Evolutionary conservation across 192 early-diverging fungal genomes (phyloP), one percentile per base, ranked within the genome.

Genomic region (Linnemannia zychae): DNA sequence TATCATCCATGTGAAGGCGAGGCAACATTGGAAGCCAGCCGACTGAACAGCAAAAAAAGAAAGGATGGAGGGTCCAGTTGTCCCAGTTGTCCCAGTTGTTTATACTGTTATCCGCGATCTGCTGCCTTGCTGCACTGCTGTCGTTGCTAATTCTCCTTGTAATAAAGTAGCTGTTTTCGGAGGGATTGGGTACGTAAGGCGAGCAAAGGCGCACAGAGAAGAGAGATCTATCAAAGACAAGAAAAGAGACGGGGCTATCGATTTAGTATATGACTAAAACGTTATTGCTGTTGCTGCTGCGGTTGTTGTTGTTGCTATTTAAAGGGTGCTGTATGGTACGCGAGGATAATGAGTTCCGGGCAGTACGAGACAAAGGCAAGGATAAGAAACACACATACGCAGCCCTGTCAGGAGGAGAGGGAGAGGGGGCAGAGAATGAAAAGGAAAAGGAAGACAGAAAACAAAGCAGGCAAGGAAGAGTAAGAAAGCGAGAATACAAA

Each of bases 1-100:
- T 46, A 70, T 78, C 67, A 44, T 77, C 74, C 69, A 76, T 68
- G 70, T 85, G 83, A 53, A 79, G 70, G 63, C 68, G 72, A 22
- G 83, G 83, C 60, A 85, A 69, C 83, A 85, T 85, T 40, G 67
- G 67, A 44, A 31, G 46, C 40, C 57, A 63, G 28, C 24, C 33
- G 12, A 40, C 33, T 36, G 37, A 24, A 40, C 36, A 40, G 18
- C 20, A 31, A 69, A 24, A 18, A 63, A 22, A 31, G 13, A 24
- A 9, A 49, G 13, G 11, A 15, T 3, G 28, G 15, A n/a, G 57
- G 28, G 24, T 24, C 57, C 57, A 63, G 57, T 63, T 63, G 0
- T 63, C 28, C 40, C 28, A 33, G 52, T 53, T 53, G 52, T 53
- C 52, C 22, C 18, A 22, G 57, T 28, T 63, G 28, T 31, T 31